Evolutionary conservation across 768 basidiomycete genomes (phyloP).

Genomic region (Rhodotorula kratochvilovae): DNA sequence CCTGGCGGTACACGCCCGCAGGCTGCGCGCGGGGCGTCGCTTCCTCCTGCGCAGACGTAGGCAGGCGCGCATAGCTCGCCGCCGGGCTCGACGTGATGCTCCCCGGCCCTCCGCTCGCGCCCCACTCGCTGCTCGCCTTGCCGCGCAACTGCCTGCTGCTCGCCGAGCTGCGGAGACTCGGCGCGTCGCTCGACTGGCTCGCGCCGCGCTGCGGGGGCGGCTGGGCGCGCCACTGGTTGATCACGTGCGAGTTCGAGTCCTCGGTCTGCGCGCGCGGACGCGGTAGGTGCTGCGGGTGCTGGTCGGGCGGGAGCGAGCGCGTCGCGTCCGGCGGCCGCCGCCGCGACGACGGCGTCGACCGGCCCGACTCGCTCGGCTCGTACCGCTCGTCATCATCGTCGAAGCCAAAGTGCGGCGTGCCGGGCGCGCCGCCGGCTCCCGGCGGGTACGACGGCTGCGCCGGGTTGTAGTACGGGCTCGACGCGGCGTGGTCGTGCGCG

Average conservation of each 20-base stretch:
- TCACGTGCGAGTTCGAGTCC: slow-evolving; percentile 58
- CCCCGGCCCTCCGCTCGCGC: slow-evolving; percentile 4
- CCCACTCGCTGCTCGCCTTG: slow-evolving; percentile 41
- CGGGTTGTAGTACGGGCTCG: neutral
- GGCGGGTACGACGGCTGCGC: slow-evolving; percentile 31
- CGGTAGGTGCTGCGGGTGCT: slow-evolving; percentile 35
- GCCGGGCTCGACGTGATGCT: slow-evolving; percentile 32
- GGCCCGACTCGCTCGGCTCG: slow-evolving; percentile 53
- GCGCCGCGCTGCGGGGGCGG: neutral
- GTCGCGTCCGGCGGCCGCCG: slow-evolving; percentile 47
- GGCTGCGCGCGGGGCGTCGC: slow-evolving; percentile 25
- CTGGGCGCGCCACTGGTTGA: slow-evolving; percentile 33
- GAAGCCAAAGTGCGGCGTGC: slow-evolving; percentile 56
- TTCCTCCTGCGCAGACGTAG: slow-evolving; percentile 17
- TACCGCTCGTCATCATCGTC: slow-evolving; percentile 56
- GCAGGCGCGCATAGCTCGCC: slow-evolving; percentile 22
- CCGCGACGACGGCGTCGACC: slow-evolving; percentile 66
- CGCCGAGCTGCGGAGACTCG: slow-evolving; percentile 37
- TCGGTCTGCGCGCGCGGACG: slow-evolving; percentile 67
- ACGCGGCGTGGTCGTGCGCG: slow-evolving; percentile 4
- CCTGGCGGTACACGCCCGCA: slow-evolving; percentile 31
- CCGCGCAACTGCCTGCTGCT: slow-evolving; percentile 36
- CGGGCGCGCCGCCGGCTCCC: neutral
- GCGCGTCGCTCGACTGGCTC: slow-evolving; percentile 23
- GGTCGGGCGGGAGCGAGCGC: slow-evolving; percentile 21